These are phyloP conservation scores for Dactylorhiza incarnata DNA, from an alignment of 106 monocot genomes.

Conservation along the genomic window DNA sequence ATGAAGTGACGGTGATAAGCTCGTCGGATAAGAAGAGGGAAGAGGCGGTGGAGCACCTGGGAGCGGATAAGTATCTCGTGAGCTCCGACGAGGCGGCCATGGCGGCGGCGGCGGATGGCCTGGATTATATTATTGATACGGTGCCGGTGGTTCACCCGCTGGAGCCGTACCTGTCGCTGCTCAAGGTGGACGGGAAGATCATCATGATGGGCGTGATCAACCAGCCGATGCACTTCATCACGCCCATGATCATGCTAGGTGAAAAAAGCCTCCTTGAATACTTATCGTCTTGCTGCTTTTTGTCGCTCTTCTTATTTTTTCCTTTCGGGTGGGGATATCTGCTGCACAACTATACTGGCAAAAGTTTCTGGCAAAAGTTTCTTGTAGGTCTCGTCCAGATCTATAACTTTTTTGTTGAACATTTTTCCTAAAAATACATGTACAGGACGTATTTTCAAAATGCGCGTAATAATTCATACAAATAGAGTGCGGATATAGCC, in stretches of 20 bases:
- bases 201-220: slow-evolving; percentile 79
- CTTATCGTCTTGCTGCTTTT: neutral
- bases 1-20: slow-evolving; percentile 96
- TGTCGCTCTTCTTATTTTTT: too few relatives aligned
- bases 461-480: too few relatives aligned
- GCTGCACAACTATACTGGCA: too few relatives aligned
- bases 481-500: too few relatives aligned
- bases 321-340: too few relatives aligned
- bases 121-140: slow-evolving; percentile 97
- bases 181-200: slow-evolving; percentile 67
- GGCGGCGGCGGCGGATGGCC: slow-evolving; percentile 25
- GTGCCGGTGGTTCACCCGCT: slow-evolving; percentile 75
- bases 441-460: too few relatives aligned
- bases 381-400: too few relatives aligned
- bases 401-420: too few relatives aligned
- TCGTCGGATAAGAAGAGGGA: slow-evolving; percentile 71
- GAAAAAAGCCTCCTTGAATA: slow-evolving; percentile 2
- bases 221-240: slow-evolving; percentile 73
- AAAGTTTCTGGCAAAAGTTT: too few relatives aligned
- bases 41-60: slow-evolving; percentile 76
- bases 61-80: slow-evolving; percentile 76
- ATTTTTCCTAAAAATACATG: too few relatives aligned
- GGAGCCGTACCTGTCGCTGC: slow-evolving; percentile 76
- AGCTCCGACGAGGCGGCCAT: slow-evolving; percentile 63
- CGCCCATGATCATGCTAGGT: slow-evolving; percentile 68